phyloP scores from a whole-genome alignment of 306 rosid species.

The Benincasa hispida region DNA sequence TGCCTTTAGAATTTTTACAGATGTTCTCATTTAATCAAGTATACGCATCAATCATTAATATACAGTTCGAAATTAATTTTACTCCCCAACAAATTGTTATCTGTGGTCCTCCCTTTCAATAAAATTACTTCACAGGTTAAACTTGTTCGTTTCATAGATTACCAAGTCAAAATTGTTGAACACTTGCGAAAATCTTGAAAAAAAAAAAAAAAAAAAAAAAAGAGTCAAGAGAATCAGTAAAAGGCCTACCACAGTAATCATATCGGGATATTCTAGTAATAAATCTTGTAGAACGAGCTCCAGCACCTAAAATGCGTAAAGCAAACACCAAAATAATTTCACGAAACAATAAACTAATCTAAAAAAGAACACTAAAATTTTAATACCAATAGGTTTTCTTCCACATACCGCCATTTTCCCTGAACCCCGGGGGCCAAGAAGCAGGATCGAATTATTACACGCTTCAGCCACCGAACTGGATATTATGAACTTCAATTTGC shows the following conservation, averaged over 20 bases:
- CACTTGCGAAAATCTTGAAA: neutral
- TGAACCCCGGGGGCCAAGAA: conserved; percentile 85
- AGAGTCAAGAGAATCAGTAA: neutral
- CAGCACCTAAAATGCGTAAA: conserved; percentile 38
- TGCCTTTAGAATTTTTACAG: neutral
- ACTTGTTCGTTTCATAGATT: neutral
- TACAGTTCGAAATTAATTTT: neutral
- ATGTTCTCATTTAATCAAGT: neutral
- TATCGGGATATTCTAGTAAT: conserved; percentile 45
- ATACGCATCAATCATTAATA: neutral
- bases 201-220: neutral
- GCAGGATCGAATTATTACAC: conserved; percentile 80
- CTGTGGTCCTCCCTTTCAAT: neutral
- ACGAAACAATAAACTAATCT: neutral
- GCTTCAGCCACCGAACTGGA: conserved; percentile 77
- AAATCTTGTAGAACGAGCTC: conserved; percentile 70
- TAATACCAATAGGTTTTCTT: conserved; percentile 1
- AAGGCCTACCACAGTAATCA: conserved; percentile 55
- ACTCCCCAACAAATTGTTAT: neutral
- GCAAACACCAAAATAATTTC: neutral
- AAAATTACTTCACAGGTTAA: neutral
- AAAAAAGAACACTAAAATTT: neutral
- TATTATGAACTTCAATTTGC: conserved; percentile 70
- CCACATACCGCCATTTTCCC: conserved; percentile 62
- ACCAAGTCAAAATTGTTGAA: neutral